Base-by-base conservation (phyloP, 2,329 filamentous ascomycete species). In the Fusarium torreyae region DNA sequence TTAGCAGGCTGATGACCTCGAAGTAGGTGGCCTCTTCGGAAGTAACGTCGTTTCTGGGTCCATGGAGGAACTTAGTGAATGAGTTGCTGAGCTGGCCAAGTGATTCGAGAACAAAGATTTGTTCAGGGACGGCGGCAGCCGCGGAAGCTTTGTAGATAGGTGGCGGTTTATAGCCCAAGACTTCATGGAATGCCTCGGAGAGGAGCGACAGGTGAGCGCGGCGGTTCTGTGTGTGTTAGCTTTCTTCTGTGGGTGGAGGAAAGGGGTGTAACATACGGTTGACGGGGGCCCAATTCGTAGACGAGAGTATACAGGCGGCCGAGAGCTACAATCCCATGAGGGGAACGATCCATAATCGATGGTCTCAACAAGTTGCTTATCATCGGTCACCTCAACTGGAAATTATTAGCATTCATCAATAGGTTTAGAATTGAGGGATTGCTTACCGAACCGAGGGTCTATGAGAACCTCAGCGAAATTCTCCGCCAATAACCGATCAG, bases 311-410 rank as follows among this genome's bases (percentile, higher is more conserved):
- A 87, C 76, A 0, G 83, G 78, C 1, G 76, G 68, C 1, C 75
- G 75, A 18, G 77, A 71, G 17, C 75, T 76, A 39, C 78, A 81
- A 42, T 83, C 82, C 63, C 86, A 81, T 17, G 81, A 81, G 0
- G 86, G 83, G 48, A 88, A 82, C 0, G 85, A 84, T 2, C 83
- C 83, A 46, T 86, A 86, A 74, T 89, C 86, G 4, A 86, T 83
- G 2, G 78, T 80, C 45, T 83, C 82, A 4, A 79, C 72, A 1
- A 89, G 75, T 0, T 74, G 48, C 0, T 77, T 78, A 5, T 79
- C 76, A 45, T 84, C 81, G 3, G 76, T 66, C 26, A 85, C 77
- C 28, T 83, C 81, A 15, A 66, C 86, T 87, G 28, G 6, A 5
- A 6, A 34, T 17, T 7, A 56, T 76, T 55, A 77, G 70, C 31